Conservation (phyloP, 257 asterid genomes). For the Nicotiana obtusifolia region DNA sequence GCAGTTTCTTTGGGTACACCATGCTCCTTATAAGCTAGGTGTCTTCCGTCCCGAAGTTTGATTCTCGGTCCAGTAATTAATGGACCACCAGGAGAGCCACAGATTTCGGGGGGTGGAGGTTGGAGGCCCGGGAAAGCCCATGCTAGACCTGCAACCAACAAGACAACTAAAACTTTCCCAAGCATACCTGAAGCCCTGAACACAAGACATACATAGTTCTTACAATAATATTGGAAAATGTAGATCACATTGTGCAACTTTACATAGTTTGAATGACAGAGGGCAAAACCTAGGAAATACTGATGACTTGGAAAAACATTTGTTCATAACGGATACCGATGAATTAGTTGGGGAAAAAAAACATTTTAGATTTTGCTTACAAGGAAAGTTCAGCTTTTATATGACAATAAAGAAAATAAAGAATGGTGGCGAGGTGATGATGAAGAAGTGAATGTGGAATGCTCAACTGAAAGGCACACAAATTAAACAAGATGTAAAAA, state of each 20-base stretch:
- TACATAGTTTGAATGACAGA: neutral
- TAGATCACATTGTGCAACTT: neutral
- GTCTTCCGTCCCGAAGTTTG: conserved; percentile 71
- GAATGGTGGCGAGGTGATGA: neutral
- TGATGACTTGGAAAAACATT: neutral
- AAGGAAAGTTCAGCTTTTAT: neutral
- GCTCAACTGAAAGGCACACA: neutral
- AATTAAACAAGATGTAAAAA: neutral
- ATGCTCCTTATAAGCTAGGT: conserved; percentile 68
- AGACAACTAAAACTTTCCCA: conserved; percentile 36
- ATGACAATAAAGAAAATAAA: neutral
- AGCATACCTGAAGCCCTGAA: conserved; percentile 39
- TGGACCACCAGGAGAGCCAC: conserved; percentile 65
- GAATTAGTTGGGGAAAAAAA: neutral
- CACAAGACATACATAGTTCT: neutral
- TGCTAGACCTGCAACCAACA: conserved; percentile 45
- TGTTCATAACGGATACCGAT: neutral
- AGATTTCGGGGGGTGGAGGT: conserved; percentile 59
- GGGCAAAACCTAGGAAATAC: neutral
- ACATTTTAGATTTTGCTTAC: neutral
- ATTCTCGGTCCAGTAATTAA: conserved; percentile 59
- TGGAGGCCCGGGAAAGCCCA: conserved; percentile 46
- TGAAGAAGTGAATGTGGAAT: neutral
- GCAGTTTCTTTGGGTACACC: conserved; percentile 73
- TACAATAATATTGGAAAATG: neutral